Evolutionary conservation across 73 alveolate species (phyloP), one percentile per base, ranked within the genome.

Genomic region (Uronychia binucleata): DNA sequence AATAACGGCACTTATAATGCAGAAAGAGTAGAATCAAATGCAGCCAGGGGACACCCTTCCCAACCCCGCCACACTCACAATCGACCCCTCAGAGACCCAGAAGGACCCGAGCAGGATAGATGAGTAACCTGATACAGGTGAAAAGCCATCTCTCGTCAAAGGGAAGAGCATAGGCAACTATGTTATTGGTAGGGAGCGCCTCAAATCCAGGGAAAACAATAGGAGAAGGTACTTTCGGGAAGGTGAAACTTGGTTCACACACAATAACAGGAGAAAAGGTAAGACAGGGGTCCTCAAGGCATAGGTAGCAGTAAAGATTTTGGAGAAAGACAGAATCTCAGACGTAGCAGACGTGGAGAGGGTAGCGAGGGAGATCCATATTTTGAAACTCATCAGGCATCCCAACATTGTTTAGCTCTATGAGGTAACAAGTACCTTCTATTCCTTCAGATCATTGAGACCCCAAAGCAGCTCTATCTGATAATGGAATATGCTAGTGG

Each of bases 401-500:
- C 96, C 91, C 28, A 95, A 95, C 91, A 88, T 95, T 59, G 90
- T 95, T 59, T 91, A 93, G 90, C 86, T 95, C 82, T 91, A 90
- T 88, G 97, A 93, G 87, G 93, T 93, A 82, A 83, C 59, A 13
- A 27, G 25, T 11, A 14, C 25, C 57, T 26, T 26, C 5, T 19
- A 14, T 97, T 89, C 1, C 26, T 33, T 8, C 77, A 95, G 94
- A 91, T 96, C 32, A 91, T 96, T 31, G 98, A 95, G 90, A 93
- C 95, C 74, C 82, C 77, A 28, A 89, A 93, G 14, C 87, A 97
- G 33, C 91, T 95, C 78, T 97, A 59, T 79, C 84, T 95, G 87
- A 91, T 95, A 28, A 93, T 96, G 97, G 99, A 96, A 85, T 96
- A 90, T 58, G 94, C 96, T 8, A 77, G 88, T 60, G 99, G 98